phyloP scores from a whole-genome alignment of 73 alveolate genomes.

The Symbiodinium pilosum region DNA sequence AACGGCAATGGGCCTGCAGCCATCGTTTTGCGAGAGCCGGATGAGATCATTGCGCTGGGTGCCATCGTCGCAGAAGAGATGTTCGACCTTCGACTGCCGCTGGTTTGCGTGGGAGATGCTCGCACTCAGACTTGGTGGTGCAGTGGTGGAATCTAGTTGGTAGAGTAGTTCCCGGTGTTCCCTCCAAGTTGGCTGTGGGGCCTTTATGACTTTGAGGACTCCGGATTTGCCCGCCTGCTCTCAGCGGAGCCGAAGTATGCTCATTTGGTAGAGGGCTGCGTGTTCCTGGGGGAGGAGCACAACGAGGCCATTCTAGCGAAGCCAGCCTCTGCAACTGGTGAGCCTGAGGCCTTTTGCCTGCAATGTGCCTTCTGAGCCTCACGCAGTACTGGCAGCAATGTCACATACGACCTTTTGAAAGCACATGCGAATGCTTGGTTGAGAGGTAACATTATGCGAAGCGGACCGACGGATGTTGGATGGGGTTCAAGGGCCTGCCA shows the following conservation, averaged over 20 bases:
- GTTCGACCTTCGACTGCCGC: slow-evolving; percentile 28
- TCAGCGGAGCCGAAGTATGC: not conserved
- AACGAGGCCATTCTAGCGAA: not conserved
- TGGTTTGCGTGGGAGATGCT: slow-evolving; percentile 32
- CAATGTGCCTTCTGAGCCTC: not conserved
- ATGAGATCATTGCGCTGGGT: slow-evolving; percentile 74
- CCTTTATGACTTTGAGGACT: too few relatives aligned
- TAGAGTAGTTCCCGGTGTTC: not conserved
- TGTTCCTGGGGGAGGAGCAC: not conserved
- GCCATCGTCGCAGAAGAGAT: slow-evolving; percentile 90
- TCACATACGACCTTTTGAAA: too few relatives aligned
- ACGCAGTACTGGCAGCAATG: too few relatives aligned
- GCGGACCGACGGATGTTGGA: slow-evolving; percentile 32
- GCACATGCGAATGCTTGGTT: too few relatives aligned
- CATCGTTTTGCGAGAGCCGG: slow-evolving; percentile 52
- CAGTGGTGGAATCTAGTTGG: not conserved
- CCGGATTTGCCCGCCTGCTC: not conserved
- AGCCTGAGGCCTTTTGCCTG: not conserved
- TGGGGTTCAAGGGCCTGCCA: slow-evolving; percentile 30
- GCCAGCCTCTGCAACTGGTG: too few relatives aligned
- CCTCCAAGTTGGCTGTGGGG: too few relatives aligned
- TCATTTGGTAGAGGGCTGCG: not conserved
- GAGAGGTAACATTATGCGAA: not conserved
- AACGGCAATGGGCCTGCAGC: slow-evolving; percentile 53
- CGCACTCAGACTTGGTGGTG: too few relatives aligned